Evolutionary conservation across 176 grass and related monocot species (phyloP), one percentile per base, ranked within the genome.

Genomic region (Leersia perrieri): DNA sequence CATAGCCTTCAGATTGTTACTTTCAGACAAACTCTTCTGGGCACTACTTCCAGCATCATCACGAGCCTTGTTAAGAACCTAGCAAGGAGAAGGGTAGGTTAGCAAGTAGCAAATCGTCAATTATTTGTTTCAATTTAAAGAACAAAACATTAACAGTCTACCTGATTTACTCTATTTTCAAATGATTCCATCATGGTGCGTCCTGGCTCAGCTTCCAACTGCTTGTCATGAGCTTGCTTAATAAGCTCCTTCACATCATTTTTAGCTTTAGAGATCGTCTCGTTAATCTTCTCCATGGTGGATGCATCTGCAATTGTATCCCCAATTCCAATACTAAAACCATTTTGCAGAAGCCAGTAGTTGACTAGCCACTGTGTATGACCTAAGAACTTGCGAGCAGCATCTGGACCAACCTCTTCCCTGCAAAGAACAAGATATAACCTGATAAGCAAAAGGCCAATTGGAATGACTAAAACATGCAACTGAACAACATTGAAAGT

Each of bases 1-100:
- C 95, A 98, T 95, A 60, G 95, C 95, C 84, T 98, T 98, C 77
- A 98, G 76, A 80, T 98, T 98, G 88, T 98, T 98, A 65, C 95
- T 95, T 77, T 98, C 95, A 80, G 95, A 98, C 73, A 98, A 94
- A 40, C 92, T 94, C 68, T 95, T 98, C 65, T 98, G 95, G 33
- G 95, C 95, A 86, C 92, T 98, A 47, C 92, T 95, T 30, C 95
- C 95, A 40, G 95, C 95, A 86, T 98, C 95, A 89, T 98, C 95
- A 93, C 95, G 95, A 75, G 95, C 95, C 82, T 91, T 98, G 78
- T 98, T 98, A 61, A 98, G 73, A 78, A 98, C 95, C 95, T 98
- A 38, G 76, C 47, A 72, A 63, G 11, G 27, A 57, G 82, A 92
- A 60, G 13, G 71, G 14, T 70, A 60, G 36, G 49, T 73, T 75